Evolutionary conservation across 2,329 filamentous ascomycete genomes (phyloP).

Genomic region (Cladosporium sp.): DNA sequence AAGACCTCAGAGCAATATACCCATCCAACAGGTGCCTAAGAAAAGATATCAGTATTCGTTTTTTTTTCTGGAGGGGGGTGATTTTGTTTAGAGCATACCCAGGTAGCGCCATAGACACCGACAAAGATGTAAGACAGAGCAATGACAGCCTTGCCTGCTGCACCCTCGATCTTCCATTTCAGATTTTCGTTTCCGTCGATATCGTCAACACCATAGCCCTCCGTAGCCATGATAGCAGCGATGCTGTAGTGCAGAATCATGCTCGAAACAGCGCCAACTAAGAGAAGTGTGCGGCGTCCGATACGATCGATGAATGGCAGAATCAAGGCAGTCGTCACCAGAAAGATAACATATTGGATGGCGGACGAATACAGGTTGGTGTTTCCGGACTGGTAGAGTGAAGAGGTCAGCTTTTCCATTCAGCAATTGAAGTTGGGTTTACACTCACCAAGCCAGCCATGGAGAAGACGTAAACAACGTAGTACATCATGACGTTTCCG

Average conservation of each 20-base stretch:
- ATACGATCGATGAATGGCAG: constrained; percentile 69
- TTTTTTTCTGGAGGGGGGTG: too few relatives aligned
- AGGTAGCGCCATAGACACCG: constrained; percentile 62
- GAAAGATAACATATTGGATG: constrained; percentile 75
- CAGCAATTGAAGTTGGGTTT: background rate
- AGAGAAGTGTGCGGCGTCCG: constrained; percentile 65
- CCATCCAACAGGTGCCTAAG: constrained; percentile 55
- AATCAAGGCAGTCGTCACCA: constrained; percentile 70
- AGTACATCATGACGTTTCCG: constrained; percentile 21
- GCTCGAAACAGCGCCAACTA: constrained; percentile 63
- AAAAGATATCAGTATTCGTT: background rate
- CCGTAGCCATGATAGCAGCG: constrained; percentile 54
- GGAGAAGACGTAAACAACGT: constrained; percentile 57
- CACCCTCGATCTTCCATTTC: constrained; percentile 35
- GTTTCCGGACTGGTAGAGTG: constrained; percentile 28
- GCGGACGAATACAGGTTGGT: constrained; percentile 60
- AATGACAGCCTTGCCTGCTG: constrained; percentile 49
- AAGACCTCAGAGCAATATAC: constrained; percentile 59
- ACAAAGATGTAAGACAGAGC: constrained; percentile 70
- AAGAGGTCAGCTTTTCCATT: background rate
- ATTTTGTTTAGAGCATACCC: constrained; percentile 30
- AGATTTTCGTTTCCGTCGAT: constrained; percentile 39
- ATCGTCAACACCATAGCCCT: constrained; percentile 39
- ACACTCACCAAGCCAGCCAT: constrained; percentile 57
- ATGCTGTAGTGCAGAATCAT: constrained; percentile 56